phyloP scores from a whole-genome alignment of 106 monocot genomes.

The Vanilla planifolia region DNA sequence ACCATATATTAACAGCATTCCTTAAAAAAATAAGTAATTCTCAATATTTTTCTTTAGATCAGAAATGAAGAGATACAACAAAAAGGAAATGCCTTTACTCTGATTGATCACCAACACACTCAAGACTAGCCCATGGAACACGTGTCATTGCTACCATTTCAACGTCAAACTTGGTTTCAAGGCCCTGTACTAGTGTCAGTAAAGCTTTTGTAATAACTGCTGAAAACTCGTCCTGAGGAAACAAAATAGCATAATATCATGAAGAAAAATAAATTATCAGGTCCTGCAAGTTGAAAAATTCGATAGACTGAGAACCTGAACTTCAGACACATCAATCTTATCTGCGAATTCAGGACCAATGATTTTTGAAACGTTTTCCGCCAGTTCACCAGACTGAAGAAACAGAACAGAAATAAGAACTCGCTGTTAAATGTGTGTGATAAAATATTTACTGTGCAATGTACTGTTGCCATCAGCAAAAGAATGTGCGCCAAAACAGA shows the following conservation, averaged over 20 bases:
- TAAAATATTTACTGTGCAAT: neutral
- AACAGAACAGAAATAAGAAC: constrained; percentile 3
- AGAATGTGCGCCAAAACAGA: neutral
- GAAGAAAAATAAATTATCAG: neutral
- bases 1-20: no score
- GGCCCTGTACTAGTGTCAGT: constrained; percentile 85
- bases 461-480: neutral
- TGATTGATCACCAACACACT: constrained; percentile 98
- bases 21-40: no score
- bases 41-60: neutral
- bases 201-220: constrained; percentile 91
- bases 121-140: constrained; percentile 91
- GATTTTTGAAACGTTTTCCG: constrained; percentile 95
- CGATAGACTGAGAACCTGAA: constrained; percentile 52
- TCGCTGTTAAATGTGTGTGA: neutral
- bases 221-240: constrained; percentile 89
- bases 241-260: neutral
- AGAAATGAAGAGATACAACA: neutral
- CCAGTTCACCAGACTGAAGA: constrained; percentile 88
- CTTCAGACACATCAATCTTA: constrained; percentile 95
- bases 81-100: constrained; percentile 47
- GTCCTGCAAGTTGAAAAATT: neutral
- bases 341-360: constrained; percentile 80
- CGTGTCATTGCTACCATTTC: constrained; percentile 99
- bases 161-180: constrained; percentile 97